phyloP scores from a whole-genome alignment of 768 basidiomycete genomes.

The Boletus pseudo-olivaceus region DNA sequence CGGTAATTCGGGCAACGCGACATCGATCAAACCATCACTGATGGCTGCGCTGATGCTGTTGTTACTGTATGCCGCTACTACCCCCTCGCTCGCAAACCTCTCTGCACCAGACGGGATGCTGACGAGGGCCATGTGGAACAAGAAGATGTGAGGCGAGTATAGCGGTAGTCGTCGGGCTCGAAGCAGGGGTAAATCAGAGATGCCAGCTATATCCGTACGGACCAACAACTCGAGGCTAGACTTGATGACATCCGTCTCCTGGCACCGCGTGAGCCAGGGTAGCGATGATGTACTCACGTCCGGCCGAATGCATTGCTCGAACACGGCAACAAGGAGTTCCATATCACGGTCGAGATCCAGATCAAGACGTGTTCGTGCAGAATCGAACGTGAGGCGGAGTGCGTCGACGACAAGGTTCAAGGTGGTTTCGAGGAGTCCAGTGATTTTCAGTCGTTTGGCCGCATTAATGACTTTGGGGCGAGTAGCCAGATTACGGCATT shows the following conservation, averaged over 20 bases:
- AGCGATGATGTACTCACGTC: constrained; percentile 67
- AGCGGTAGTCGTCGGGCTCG: constrained; percentile 61
- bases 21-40: constrained; percentile 69
- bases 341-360: constrained; percentile 75
- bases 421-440: constrained; percentile 57
- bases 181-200: constrained; percentile 62
- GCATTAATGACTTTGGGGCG: constrained; percentile 52
- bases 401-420: constrained; percentile 68
- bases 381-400: constrained; percentile 59
- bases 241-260: constrained; percentile 76
- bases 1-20: constrained; percentile 63
- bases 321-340: constrained; percentile 77
- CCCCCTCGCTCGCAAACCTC: constrained; percentile 78
- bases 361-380: constrained; percentile 54
- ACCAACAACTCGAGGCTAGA: constrained; percentile 71
- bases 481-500: constrained; percentile 49
- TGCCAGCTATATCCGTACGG: constrained; percentile 64
- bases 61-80: constrained; percentile 78
- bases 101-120: constrained; percentile 77
- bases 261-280: constrained; percentile 75
- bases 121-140: constrained; percentile 84
- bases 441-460: constrained; percentile 58
- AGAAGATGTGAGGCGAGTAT: constrained; percentile 74
- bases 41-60: constrained; percentile 76
- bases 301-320: constrained; percentile 70